Evolutionary conservation across 306 rosid species (phyloP), one percentile per base, ranked within the genome.

Genomic region (Cucurbita pepo): DNA sequence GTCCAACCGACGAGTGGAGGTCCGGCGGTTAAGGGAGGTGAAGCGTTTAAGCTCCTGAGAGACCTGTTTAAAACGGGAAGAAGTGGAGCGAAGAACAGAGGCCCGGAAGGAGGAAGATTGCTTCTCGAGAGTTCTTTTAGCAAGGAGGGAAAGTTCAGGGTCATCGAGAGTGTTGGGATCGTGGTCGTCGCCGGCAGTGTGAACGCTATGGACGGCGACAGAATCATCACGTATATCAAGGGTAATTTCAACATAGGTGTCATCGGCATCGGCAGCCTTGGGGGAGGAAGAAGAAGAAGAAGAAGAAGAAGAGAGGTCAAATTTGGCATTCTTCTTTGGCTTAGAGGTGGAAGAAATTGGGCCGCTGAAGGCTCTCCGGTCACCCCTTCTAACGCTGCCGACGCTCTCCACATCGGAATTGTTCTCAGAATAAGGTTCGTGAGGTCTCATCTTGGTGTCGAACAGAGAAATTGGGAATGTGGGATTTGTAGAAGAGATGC

Each of bases 201-300:
- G 87, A n/a, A 86, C 89, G 66, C 89, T 83, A 81, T 86, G 89
- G 19, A 86, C 85, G 34, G 87, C 87, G 11, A 86, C 89, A 4
- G 87, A 75, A 63, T 86, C 89, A 8, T 81, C 87, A 8, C 73
- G 83, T 47, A 86, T 86, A 67, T 86, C 89, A 30, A 86, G 83
- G n/a, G 89, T 86, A 57, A 86, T 77, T 77, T 83, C 87, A 18
- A 86, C 89, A 52, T 81, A 83, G 5, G 73, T 59, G 1, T 86
- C 84, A 3, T 79, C 85, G 13, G 37, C 75, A 1, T 57, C 59
- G 19, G 54, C 63, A 21, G 45, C 10, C 10, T 54, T 53, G 73
- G 34, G 16, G 7, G 47, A 62, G 9, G 67, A 18, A 72, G 81
- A 59, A 16, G 45, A 18, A 72, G 81, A 59, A 16, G 45, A 18